Evolutionary conservation across 768 basidiomycete genomes (phyloP).

Genomic region (Gautieria morchelliformis): DNA sequence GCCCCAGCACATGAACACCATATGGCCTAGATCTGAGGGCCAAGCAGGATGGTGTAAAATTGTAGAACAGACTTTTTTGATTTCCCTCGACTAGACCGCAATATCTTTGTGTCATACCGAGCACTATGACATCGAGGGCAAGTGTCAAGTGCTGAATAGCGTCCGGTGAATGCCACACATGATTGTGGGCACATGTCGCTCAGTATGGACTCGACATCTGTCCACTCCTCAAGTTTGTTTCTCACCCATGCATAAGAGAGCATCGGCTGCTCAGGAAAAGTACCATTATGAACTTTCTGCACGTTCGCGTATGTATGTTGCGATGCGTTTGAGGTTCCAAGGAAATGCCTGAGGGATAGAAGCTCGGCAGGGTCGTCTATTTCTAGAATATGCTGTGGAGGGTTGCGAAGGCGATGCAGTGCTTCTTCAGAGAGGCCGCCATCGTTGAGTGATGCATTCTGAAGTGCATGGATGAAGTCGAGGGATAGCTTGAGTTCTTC

Average conservation of each 20-base stretch:
- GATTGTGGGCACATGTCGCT: conserved; percentile 20
- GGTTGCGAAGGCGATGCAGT: conserved; percentile 17
- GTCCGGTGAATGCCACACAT: conserved; percentile 19
- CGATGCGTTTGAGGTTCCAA: conserved; percentile 15
- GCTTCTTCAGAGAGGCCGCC: neutral
- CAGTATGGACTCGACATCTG: neutral
- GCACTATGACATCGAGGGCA: conserved; percentile 12
- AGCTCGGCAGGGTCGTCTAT: conserved; percentile 1
- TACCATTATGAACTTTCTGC: neutral
- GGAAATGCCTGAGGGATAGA: conserved; percentile 25
- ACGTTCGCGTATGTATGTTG: neutral
- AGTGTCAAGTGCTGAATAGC: conserved; percentile 8
- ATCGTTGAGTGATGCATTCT: neutral
- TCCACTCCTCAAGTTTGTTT: neutral
- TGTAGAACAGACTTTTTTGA: neutral
- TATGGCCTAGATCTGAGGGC: conserved; percentile 13
- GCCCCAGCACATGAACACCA: conserved; percentile 10
- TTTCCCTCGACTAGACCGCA: neutral
- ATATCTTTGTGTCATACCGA: conserved; percentile 9
- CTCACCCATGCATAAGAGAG: neutral
- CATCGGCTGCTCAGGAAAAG: neutral
- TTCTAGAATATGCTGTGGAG: conserved; percentile 9
- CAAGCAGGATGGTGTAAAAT: conserved; percentile 16
- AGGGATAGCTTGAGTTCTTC: neutral
- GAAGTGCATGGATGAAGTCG: neutral